Percentiles rank a stretch among this genome's conserved stretches.
These are phyloP conservation scores for Hanseniaspora hatyaiensis DNA, from an alignment of 805 yeast species.

Conservation along the genomic window DNA sequence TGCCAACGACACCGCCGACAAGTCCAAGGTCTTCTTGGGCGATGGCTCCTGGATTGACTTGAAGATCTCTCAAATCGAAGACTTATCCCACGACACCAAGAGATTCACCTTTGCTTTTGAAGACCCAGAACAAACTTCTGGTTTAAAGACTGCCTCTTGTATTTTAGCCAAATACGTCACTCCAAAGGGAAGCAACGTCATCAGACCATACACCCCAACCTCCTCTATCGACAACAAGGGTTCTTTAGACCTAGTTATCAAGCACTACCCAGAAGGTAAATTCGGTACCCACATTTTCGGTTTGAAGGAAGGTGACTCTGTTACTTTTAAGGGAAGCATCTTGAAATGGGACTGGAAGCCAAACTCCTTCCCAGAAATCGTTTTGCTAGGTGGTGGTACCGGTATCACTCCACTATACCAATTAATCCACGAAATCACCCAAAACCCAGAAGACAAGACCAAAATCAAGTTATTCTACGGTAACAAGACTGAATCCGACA, in stretches of 20 bases:
- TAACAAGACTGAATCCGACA: constrained; percentile 62
- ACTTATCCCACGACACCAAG: constrained; percentile 53
- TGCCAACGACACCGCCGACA: constrained; percentile 28
- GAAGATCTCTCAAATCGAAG: constrained; percentile 35
- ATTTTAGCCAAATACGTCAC: constrained; percentile 71
- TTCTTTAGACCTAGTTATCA: constrained; percentile 64
- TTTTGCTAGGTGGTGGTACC: constrained; percentile 88
- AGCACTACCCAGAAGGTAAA: constrained; percentile 75
- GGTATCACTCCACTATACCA: constrained; percentile 96
- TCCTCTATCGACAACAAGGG: constrained; percentile 63
- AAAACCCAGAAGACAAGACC: constrained; percentile 79
- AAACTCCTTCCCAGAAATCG: constrained; percentile 68
- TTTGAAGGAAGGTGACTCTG: constrained; percentile 66
- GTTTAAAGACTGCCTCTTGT: constrained; percentile 68
- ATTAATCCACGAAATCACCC: constrained; percentile 60
- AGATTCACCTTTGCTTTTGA: constrained; percentile 62
- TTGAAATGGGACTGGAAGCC: constrained; percentile 83
- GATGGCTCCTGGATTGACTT: constrained; percentile 64
- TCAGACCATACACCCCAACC: constrained; percentile 84
- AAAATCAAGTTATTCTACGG: constrained; percentile 77
- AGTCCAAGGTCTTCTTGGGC: constrained; percentile 44
- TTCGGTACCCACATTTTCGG: constrained; percentile 61
- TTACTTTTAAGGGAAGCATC: constrained; percentile 89
- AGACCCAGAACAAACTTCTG: constrained; percentile 53
- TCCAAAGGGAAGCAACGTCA: constrained; percentile 71